A percentile compares a stretch with the other conserved stretches of the same genome.
phyloP scores from a whole-genome alignment of 495 filamentous ascomycete genomes.

The Penicillium verhagenii region DNA sequence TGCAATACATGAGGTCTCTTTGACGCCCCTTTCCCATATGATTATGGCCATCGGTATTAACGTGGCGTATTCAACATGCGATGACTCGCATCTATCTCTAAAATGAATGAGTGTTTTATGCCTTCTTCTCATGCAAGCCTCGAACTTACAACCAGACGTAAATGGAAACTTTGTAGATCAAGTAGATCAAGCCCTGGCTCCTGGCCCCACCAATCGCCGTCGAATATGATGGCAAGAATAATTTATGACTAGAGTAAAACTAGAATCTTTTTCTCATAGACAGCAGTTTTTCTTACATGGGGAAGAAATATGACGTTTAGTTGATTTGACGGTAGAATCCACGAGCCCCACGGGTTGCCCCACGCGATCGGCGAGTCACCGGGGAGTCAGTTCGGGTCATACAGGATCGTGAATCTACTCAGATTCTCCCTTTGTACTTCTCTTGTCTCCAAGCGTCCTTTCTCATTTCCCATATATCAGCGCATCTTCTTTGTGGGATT shows the following conservation, averaged over 20 bases:
- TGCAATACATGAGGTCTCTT: not conserved
- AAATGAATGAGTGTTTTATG: too few species aligned
- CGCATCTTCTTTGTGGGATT: not conserved
- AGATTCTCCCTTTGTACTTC: not conserved
- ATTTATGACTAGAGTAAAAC: too few species aligned
- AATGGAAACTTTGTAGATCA: too few species aligned
- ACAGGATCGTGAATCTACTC: conserved; percentile 6
- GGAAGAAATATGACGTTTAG: not conserved
- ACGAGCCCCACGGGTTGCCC: conserved; percentile 7
- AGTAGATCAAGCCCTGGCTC: too few species aligned
- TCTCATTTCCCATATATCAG: not conserved
- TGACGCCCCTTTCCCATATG: not conserved
- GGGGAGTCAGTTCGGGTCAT: conserved; percentile 18
- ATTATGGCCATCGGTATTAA: not conserved
- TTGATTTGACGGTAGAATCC: not conserved
- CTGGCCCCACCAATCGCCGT: too few species aligned
- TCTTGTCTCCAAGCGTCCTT: not conserved
- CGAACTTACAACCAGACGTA: too few species aligned
- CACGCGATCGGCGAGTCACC: conserved; percentile 23
- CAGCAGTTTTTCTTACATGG: too few species aligned
- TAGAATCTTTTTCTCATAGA: too few species aligned
- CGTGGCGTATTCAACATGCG: not conserved
- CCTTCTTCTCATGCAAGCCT: too few species aligned
- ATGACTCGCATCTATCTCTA: not conserved
- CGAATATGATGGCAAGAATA: too few species aligned